A percentile compares a stretch with the other conserved stretches of the same genome.
Conservation (phyloP, 306 rosid species). For the Senna tora region DNA sequence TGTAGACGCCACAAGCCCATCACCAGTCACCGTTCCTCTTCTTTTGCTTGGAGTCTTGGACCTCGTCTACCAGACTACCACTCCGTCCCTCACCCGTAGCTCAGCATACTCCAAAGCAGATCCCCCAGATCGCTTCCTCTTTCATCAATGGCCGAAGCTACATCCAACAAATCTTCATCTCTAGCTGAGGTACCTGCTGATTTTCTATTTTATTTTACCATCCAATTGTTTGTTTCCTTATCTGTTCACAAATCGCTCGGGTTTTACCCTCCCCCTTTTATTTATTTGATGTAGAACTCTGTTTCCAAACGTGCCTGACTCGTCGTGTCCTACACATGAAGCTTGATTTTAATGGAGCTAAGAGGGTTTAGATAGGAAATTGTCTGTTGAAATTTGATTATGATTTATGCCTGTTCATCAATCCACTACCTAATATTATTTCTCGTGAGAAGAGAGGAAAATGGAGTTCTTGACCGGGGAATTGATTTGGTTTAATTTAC, state of each 20-base stretch:
- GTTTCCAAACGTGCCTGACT: conserved; percentile 1
- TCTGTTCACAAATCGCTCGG: no score
- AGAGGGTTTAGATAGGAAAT: background rate
- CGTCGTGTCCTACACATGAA: background rate
- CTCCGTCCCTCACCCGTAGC: no score
- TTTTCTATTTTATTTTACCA: background rate
- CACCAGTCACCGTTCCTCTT: no score
- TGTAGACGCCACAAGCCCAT: background rate
- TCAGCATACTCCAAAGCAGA: background rate
- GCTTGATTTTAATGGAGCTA: background rate
- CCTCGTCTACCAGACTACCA: no score
- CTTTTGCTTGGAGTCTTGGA: no score
- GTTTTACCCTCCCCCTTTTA: no score
- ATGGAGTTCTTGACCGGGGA: background rate
- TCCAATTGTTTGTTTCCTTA: background rate
- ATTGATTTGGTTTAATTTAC: conserved; percentile 10
- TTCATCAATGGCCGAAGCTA: conserved; percentile 76
- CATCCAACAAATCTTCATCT: conserved; percentile 50
- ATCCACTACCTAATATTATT: background rate
- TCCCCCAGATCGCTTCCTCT: conserved; percentile 39
- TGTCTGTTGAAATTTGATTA: background rate
- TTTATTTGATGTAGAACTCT: background rate
- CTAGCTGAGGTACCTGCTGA: conserved; percentile 67
- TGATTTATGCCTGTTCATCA: background rate
- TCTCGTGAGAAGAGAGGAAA: background rate